These are phyloP conservation scores for Daldinia loculata DNA, from an alignment of 495 filamentous ascomycete species.

Conservation along the genomic window DNA sequence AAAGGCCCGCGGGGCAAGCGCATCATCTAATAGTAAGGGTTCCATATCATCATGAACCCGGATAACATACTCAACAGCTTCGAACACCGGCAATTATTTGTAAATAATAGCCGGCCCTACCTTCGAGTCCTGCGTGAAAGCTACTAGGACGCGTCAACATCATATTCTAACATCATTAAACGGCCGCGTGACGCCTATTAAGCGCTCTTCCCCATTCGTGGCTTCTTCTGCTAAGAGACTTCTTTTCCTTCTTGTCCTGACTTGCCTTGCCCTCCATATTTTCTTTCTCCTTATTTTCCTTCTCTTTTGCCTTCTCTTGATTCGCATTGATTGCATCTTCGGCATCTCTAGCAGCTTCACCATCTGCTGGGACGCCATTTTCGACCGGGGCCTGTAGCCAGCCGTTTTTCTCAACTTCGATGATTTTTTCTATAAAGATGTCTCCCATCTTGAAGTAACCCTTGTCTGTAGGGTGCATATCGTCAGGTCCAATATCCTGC, in stretches of 20 bases:
- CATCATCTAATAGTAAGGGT: not conserved
- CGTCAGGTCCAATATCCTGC: constrained; percentile 40
- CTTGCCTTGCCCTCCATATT: not conserved
- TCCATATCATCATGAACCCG: not conserved
- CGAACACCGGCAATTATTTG: not conserved
- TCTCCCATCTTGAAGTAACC: constrained; percentile 59
- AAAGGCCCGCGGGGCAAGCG: not conserved
- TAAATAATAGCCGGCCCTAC: not conserved
- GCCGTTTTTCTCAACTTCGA: constrained; percentile 47
- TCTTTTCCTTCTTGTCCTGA: constrained; percentile 5
- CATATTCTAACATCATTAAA: not conserved
- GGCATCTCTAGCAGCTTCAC: constrained; percentile 43
- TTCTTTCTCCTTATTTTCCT: constrained; percentile 9
- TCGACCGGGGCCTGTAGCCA: constrained; percentile 48
- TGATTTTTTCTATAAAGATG: constrained; percentile 54
- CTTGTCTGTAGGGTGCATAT: constrained; percentile 55
- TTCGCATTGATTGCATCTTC: constrained; percentile 40
- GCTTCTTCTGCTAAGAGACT: not conserved
- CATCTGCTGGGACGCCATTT: constrained; percentile 47
- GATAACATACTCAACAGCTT: not conserved
- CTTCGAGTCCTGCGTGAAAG: not conserved
- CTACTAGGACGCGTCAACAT: not conserved
- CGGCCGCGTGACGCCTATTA: constrained; percentile 4
- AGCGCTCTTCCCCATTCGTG: not conserved
- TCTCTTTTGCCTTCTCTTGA: constrained; percentile 28